phyloP scores from a whole-genome alignment of 257 asterid genomes.

The Agastache rugosa region DNA sequence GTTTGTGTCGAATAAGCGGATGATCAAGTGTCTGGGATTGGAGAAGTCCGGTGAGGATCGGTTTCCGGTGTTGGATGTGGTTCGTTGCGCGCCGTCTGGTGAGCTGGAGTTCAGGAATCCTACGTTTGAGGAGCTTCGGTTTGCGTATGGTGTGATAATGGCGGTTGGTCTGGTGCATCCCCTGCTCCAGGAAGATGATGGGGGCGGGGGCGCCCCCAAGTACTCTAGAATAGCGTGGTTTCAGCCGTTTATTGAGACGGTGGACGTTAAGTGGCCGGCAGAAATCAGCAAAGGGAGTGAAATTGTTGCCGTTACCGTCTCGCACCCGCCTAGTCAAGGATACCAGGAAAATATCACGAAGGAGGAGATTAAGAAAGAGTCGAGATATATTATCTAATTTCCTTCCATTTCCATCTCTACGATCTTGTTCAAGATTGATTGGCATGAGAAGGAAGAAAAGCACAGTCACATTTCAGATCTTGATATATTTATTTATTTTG shows the following conservation, averaged over 20 bases:
- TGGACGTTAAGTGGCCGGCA: constrained; percentile 60
- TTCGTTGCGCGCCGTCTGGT: constrained; percentile 44
- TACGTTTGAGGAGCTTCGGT: constrained; percentile 59
- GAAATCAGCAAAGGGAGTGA: constrained; percentile 51
- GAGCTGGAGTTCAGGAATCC: constrained; percentile 61
- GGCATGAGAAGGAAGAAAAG: too few relatives aligned
- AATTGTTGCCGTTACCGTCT: constrained; percentile 60
- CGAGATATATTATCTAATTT: too few relatives aligned
- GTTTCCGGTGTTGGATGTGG: constrained; percentile 57
- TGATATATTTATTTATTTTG: too few relatives aligned
- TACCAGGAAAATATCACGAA: constrained; percentile 21
- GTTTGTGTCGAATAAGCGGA: constrained; percentile 45
- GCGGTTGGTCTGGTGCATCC: constrained; percentile 57
- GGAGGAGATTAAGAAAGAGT: neutral
- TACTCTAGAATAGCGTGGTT: constrained; percentile 45
- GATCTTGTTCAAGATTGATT: too few relatives aligned
- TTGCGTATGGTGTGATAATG: constrained; percentile 45
- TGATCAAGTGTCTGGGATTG: constrained; percentile 47
- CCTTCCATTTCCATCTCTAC: too few relatives aligned
- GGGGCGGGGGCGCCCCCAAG: constrained; percentile 43
- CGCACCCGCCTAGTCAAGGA: constrained; percentile 52
- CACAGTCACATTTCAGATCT: too few relatives aligned
- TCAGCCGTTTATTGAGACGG: constrained; percentile 58
- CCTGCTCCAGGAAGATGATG: constrained; percentile 50
- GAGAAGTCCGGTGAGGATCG: constrained; percentile 59